These are phyloP conservation scores for Sugiyamaella mastotermitis DNA, from an alignment of 805 yeast genomes.

Conservation along the genomic window DNA sequence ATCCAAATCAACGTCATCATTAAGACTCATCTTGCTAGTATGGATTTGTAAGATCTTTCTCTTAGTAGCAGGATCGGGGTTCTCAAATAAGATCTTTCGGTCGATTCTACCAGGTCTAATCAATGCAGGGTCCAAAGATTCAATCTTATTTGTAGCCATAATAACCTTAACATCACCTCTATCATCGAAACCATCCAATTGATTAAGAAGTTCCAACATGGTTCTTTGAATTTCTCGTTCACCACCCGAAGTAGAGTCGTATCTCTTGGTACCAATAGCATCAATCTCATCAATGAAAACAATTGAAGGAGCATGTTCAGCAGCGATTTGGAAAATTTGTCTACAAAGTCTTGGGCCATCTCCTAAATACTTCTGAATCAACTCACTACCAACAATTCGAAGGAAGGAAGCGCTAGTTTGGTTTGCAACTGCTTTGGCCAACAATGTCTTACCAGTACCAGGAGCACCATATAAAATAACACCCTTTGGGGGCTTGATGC, in stretches of 20 bases:
- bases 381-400: constrained; percentile 94
- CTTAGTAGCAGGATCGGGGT: constrained; percentile 89
- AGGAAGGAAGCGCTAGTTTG: constrained; percentile 95
- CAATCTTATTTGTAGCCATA: constrained; percentile 96
- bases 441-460: constrained; percentile 92
- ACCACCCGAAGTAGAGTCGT: constrained; percentile 87
- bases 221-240: constrained; percentile 97
- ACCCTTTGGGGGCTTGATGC: constrained; percentile 97
- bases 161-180: constrained; percentile 96
- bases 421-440: constrained; percentile 97
- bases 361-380: constrained; percentile 94
- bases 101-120: constrained; percentile 97
- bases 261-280: constrained; percentile 98
- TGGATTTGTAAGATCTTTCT: constrained; percentile 89
- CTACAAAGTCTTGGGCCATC: constrained; percentile 95
- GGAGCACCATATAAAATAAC: constrained; percentile 96
- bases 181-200: constrained; percentile 95
- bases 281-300: constrained; percentile 98
- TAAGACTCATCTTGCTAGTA: constrained; percentile 86
- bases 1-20: constrained; percentile 82
- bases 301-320: constrained; percentile 96
- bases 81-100: constrained; percentile 91
- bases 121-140: constrained; percentile 89
- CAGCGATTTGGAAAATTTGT: constrained; percentile 93
- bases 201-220: constrained; percentile 92